Percentiles rank a stretch among this genome's conserved stretches.
Evolutionary conservation across 768 basidiomycete genomes (phyloP).

Genomic region (Auriscalpium vulgare): DNA sequence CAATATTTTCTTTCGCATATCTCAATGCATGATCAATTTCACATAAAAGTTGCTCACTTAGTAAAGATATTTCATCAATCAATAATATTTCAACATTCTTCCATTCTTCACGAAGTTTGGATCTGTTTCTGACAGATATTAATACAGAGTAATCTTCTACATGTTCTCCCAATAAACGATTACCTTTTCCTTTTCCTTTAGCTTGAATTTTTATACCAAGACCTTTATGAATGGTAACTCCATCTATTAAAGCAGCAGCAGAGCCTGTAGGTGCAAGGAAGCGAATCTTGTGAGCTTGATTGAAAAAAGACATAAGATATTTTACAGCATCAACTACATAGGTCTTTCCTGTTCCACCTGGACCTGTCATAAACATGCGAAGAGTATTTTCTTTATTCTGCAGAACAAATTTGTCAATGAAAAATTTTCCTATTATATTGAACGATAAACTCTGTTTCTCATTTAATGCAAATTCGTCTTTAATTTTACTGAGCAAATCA

Average conservation of each 20-base stretch:
- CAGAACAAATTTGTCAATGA: neutral
- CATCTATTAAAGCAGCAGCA: conserved; percentile 24
- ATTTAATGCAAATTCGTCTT: conserved; percentile 9
- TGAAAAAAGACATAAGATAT: conserved; percentile 13
- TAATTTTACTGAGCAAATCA: too few relatives aligned
- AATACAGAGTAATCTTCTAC: conserved; percentile 10
- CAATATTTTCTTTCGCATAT: conserved; percentile 14
- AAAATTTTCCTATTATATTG: conserved; percentile 1
- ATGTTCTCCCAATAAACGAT: neutral
- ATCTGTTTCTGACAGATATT: conserved; percentile 11
- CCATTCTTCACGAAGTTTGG: conserved; percentile 18
- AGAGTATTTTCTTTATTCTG: neutral
- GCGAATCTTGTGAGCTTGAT: conserved; percentile 13
- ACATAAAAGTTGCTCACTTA: conserved; percentile 11
- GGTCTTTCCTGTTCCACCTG: conserved; percentile 28
- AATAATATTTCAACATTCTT: conserved; percentile 19
- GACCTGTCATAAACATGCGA: conserved; percentile 20
- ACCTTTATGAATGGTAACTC: conserved; percentile 22
- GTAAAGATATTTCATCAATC: conserved; percentile 25
- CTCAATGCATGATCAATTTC: conserved; percentile 23
- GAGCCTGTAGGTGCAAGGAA: conserved; percentile 25
- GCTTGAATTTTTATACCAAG: conserved; percentile 11
- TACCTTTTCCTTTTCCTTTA: conserved; percentile 1
- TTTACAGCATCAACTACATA: conserved; percentile 22
- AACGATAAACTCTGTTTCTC: conserved; percentile 13